These are phyloP conservation scores for Carallia brachiata DNA, from an alignment of 345 rosid species.

Conservation along the genomic window DNA sequence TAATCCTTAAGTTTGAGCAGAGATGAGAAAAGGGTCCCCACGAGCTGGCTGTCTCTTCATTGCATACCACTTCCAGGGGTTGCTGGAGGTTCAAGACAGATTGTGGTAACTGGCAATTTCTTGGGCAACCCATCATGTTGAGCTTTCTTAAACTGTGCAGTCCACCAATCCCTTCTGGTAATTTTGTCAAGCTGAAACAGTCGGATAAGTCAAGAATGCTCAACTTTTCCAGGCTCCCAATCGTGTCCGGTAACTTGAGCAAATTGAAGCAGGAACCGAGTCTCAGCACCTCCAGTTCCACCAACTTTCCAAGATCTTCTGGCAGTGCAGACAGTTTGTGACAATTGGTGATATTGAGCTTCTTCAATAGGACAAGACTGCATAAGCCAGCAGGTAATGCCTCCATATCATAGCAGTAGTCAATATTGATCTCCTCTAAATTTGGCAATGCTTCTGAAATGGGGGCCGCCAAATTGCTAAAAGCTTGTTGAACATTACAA, in stretches of 20 bases:
- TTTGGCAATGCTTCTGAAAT: constrained; percentile 12
- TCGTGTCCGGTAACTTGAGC: constrained; percentile 5
- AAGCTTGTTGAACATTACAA: constrained; percentile 15
- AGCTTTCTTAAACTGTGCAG: constrained; percentile 25
- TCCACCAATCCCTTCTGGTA: constrained; percentile 13
- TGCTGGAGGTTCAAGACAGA: constrained; percentile 30
- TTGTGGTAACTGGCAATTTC: constrained; percentile 30
- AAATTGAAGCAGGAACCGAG: constrained; percentile 15
- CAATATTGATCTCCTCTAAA: constrained; percentile 10
- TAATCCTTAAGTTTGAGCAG: neutral
- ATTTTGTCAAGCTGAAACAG: neutral
- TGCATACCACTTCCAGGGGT: constrained; percentile 43
- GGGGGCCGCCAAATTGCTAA: neutral
- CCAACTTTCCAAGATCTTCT: constrained; percentile 2
- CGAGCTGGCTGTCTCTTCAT: constrained; percentile 38
- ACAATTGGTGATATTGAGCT: constrained; percentile 18
- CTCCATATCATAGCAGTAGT: constrained; percentile 14
- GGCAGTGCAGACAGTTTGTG: constrained; percentile 9
- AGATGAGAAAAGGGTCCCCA: constrained; percentile 36
- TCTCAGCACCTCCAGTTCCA: constrained; percentile 5
- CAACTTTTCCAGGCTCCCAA: constrained; percentile 4
- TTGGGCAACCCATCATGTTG: constrained; percentile 47
- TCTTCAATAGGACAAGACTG: neutral
- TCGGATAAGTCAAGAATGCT: constrained; percentile 13
- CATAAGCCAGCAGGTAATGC: constrained; percentile 6